phyloP scores from a whole-genome alignment of 495 filamentous ascomycete species.

The Chlorociboria aeruginascens region DNA sequence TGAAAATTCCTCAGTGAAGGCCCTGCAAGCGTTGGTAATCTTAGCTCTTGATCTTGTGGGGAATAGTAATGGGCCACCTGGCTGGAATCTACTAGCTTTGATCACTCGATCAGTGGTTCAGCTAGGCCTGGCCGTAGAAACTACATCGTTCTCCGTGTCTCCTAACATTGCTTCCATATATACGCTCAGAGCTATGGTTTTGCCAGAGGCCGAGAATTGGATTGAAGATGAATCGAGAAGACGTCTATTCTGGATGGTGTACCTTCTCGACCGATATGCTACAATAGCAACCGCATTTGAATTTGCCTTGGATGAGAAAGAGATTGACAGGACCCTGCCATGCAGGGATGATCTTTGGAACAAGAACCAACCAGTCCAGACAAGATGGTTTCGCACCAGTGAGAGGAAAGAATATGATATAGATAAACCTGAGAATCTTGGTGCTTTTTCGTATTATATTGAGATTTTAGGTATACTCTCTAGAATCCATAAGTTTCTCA shows the following conservation, averaged over 20 bases:
- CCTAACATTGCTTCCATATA: slow-evolving; percentile 74
- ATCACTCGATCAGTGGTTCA: slow-evolving; percentile 81
- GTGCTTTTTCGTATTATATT: slow-evolving; percentile 74
- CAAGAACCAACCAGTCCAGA: slow-evolving; percentile 72
- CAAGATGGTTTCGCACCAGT: slow-evolving; percentile 61
- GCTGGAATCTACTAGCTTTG: slow-evolving; percentile 80
- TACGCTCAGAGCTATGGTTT: slow-evolving; percentile 66
- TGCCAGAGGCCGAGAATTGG: slow-evolving; percentile 72
- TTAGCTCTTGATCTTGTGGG: slow-evolving; percentile 28
- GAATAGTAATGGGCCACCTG: slow-evolving; percentile 55
- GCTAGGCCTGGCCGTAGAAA: slow-evolving; percentile 69
- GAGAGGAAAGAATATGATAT: slow-evolving; percentile 43
- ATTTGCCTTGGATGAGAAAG: slow-evolving; percentile 75
- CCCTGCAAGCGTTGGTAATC: slow-evolving; percentile 75
- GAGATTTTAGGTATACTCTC: slow-evolving; percentile 79
- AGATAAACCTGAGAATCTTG: slow-evolving; percentile 62
- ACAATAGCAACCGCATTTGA: slow-evolving; percentile 84
- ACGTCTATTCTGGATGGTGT: slow-evolving; percentile 87
- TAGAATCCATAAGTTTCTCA: slow-evolving; percentile 73
- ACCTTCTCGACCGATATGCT: slow-evolving; percentile 76
- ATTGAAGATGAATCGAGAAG: slow-evolving; percentile 79
- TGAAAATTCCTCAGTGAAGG: slow-evolving; percentile 79
- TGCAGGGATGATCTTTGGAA: slow-evolving; percentile 80
- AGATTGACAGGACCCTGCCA: slow-evolving; percentile 76
- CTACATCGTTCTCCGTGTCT: slow-evolving; percentile 53